phyloP scores from a whole-genome alignment of 805 yeast species.

The Candida tallmaniae region DNA sequence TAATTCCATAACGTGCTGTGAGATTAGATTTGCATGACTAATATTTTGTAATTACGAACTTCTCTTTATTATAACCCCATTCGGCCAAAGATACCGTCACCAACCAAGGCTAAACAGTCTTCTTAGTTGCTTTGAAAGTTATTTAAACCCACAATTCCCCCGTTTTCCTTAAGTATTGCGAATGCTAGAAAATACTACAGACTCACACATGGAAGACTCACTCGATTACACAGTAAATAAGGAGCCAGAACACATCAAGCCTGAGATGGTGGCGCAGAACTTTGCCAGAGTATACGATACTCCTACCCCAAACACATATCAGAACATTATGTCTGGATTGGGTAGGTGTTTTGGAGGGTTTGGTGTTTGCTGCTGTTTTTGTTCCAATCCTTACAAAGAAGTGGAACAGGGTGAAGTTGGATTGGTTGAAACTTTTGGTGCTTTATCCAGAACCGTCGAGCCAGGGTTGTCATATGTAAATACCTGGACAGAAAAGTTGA shows the following conservation, averaged over 20 bases:
- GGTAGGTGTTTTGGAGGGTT: slow-evolving; percentile 49
- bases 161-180: no score
- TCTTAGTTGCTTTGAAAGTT: no score
- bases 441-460: slow-evolving; percentile 58
- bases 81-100: no score
- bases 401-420: slow-evolving; percentile 70
- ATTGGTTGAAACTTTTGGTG: slow-evolving; percentile 61
- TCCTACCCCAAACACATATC: slow-evolving; percentile 40
- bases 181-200: no score
- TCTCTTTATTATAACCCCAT: no score
- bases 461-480: slow-evolving; percentile 66
- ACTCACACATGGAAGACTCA: no score
- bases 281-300: slow-evolving; percentile 40
- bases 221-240: slow-evolving; percentile 11
- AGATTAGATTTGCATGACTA: no score
- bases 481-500: slow-evolving; percentile 56
- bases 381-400: slow-evolving; percentile 55
- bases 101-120: no score
- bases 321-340: slow-evolving; percentile 28
- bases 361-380: slow-evolving; percentile 54
- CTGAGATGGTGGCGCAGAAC: slow-evolving; percentile 38
- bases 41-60: no score
- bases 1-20: no score
- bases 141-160: no score
- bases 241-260: slow-evolving; percentile 21